Percentiles rank a stretch among this genome's conserved stretches.
phyloP scores from a whole-genome alignment of 2,329 filamentous ascomycete genomes.

The Alternaria ventricosa region DNA sequence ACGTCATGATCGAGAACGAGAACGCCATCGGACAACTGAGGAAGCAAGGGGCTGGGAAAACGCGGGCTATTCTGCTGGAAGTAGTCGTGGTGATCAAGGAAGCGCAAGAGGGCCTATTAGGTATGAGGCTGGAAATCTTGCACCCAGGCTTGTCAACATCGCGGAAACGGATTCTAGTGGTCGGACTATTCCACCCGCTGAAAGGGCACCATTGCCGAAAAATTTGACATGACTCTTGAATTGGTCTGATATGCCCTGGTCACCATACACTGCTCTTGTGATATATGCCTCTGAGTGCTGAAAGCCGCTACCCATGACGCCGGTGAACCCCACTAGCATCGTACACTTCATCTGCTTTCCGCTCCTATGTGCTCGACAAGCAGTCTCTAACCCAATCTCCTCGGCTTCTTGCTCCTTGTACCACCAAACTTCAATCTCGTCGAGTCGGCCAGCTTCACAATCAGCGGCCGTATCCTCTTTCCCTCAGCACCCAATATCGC shows the following conservation, averaged over 20 bases:
- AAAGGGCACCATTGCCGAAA: constrained; percentile 53
- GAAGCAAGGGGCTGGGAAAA: constrained; percentile 40
- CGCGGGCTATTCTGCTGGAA: constrained; percentile 37
- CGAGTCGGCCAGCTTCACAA: constrained; percentile 80
- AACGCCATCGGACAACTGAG: constrained; percentile 32
- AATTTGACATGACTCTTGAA: constrained; percentile 41
- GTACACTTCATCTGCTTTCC: background rate
- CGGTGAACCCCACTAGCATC: background rate
- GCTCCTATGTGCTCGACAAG: background rate
- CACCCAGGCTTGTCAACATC: constrained; percentile 43
- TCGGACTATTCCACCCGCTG: constrained; percentile 52
- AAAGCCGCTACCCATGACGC: background rate
- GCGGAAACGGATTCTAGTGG: constrained; percentile 53
- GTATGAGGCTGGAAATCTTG: constrained; percentile 38
- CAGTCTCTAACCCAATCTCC: constrained; percentile 70
- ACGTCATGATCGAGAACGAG: constrained; percentile 46
- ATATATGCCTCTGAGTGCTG: background rate
- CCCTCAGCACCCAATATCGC: constrained; percentile 87
- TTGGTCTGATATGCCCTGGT: constrained; percentile 4
- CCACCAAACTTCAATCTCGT: constrained; percentile 97
- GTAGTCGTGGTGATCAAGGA: constrained; percentile 43
- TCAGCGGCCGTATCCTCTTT: constrained; percentile 72
- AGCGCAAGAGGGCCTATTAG: constrained; percentile 42
- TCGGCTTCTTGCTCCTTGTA: constrained; percentile 81
- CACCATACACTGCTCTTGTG: constrained; percentile 4